Conservation (phyloP, 2,329 filamentous ascomycete genomes). For the Penicillium nordicum region DNA sequence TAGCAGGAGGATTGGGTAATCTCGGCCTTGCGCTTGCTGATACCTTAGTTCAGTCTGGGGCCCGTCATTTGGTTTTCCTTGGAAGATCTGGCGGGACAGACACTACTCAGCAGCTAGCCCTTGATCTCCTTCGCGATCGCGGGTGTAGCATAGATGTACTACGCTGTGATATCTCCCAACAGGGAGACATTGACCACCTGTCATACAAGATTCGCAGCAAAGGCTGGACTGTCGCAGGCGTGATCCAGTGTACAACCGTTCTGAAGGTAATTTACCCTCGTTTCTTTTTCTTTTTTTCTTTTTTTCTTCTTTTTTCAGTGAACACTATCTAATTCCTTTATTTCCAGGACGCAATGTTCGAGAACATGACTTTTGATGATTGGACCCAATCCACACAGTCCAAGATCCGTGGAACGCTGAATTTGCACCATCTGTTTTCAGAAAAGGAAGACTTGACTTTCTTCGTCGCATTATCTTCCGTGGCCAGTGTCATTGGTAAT, state of each 20-base stretch:
- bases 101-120: slow-evolving; percentile 10
- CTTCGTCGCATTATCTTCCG: slow-evolving; percentile 56
- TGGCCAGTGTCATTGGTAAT: slow-evolving; percentile 56
- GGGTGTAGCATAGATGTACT: slow-evolving; percentile 16
- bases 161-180: slow-evolving; percentile 16
- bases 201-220: slow-evolving; percentile 11
- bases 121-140: slow-evolving; percentile 10
- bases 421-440: slow-evolving; percentile 14
- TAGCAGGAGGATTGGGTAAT: slow-evolving; percentile 23
- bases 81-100: slow-evolving; percentile 16
- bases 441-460: slow-evolving; percentile 30
- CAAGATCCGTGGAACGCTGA: slow-evolving; percentile 16
- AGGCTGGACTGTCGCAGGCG: slow-evolving; percentile 14
- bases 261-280: slow-evolving; percentile 8
- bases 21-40: slow-evolving; percentile 21
- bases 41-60: slow-evolving; percentile 17
- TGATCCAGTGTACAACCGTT: slow-evolving; percentile 22
- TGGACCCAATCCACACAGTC: slow-evolving; percentile 12
- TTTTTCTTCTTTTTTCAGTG: too few species aligned
- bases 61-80: slow-evolving; percentile 24
- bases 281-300: neutral
- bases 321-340: neutral
- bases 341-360: slow-evolving; percentile 21
- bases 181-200: slow-evolving; percentile 14
- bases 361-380: slow-evolving; percentile 18